A percentile compares a stretch with the other conserved stretches of the same genome.
These are phyloP conservation scores for Aspergillus sp. DNA, from an alignment of 2,329 filamentous ascomycete species.

Conservation along the genomic window DNA sequence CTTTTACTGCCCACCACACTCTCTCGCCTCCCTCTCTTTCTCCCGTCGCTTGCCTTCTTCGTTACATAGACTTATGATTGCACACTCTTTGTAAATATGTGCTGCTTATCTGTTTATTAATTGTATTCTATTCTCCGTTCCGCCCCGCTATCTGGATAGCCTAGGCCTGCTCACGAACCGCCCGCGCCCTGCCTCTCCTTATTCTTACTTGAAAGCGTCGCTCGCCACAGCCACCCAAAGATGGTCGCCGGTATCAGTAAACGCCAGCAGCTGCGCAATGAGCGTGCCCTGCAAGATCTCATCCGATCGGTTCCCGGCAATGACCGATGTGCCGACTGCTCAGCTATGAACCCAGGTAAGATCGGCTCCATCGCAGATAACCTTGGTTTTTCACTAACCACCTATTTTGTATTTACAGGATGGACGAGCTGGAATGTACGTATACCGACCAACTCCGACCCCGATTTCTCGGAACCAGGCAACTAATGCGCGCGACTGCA, in stretches of 20 bases:
- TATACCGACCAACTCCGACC: conserved; percentile 21
- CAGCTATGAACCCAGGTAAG: conserved; percentile 83
- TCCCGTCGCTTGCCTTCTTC: neutral
- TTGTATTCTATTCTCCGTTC: conserved; percentile 7
- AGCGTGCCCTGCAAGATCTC: conserved; percentile 85
- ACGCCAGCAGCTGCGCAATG: conserved; percentile 96
- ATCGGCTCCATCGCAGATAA: neutral
- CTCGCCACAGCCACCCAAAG: conserved; percentile 10
- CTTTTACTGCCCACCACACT: conserved; percentile 3
- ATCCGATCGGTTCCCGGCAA: conserved; percentile 83
- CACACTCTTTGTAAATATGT: conserved; percentile 18
- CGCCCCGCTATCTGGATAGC: conserved; percentile 11
- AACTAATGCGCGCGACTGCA: conserved; percentile 40
- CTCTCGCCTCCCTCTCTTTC: conserved; percentile 2
- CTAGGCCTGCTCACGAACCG: conserved; percentile 11
- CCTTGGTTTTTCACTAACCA: neutral
- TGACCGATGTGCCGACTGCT: conserved; percentile 90
- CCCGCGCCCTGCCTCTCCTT: neutral
- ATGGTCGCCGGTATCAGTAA: conserved; percentile 83
- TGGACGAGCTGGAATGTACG: conserved; percentile 97
- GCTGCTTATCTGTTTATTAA: conserved; percentile 12
- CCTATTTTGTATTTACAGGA: conserved; percentile 51
- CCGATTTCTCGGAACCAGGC: neutral
- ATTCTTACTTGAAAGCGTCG: neutral
- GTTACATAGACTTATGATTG: conserved; percentile 2